Evolutionary conservation across 208 protist genomes (phyloP).

Genomic region (Naegleria fowleri): DNA sequence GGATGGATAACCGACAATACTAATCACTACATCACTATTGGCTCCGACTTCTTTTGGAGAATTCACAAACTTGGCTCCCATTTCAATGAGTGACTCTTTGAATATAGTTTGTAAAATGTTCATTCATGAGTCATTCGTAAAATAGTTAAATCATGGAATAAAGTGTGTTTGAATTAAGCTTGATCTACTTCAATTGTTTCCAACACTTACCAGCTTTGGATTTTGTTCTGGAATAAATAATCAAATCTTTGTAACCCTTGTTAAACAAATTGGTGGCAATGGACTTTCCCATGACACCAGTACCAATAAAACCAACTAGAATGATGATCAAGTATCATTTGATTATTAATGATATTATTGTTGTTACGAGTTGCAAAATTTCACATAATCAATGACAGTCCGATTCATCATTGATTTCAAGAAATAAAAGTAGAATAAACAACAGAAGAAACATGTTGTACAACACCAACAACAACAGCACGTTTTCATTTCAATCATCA

Average conservation of each 20-base stretch:
- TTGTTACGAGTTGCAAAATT: too few species aligned
- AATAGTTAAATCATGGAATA: not conserved
- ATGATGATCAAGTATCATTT: too few species aligned
- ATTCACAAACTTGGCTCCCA: slow-evolving; percentile 57
- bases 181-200: slow-evolving; percentile 33
- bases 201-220: slow-evolving; percentile 53
- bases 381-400: too few species aligned
- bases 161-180: slow-evolving; percentile 16
- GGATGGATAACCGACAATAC: slow-evolving; percentile 77
- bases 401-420: too few species aligned
- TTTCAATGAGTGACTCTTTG: slow-evolving; percentile 48
- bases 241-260: slow-evolving; percentile 64
- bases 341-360: too few species aligned
- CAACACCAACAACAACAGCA: too few species aligned
- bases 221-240: slow-evolving; percentile 74
- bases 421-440: too few species aligned
- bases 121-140: not conserved
- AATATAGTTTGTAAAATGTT: not conserved
- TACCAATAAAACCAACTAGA: not conserved
- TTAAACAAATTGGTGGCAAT: slow-evolving; percentile 79
- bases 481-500: too few species aligned
- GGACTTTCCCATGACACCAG: slow-evolving; percentile 79
- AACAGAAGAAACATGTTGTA: too few species aligned
- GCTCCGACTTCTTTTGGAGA: slow-evolving; percentile 70
- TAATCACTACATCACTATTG: slow-evolving; percentile 74